A percentile compares a stretch with the other conserved stretches of the same genome.
These are phyloP conservation scores for Aquilaria malaccensis DNA, from an alignment of 345 rosid species.

Conservation along the genomic window DNA sequence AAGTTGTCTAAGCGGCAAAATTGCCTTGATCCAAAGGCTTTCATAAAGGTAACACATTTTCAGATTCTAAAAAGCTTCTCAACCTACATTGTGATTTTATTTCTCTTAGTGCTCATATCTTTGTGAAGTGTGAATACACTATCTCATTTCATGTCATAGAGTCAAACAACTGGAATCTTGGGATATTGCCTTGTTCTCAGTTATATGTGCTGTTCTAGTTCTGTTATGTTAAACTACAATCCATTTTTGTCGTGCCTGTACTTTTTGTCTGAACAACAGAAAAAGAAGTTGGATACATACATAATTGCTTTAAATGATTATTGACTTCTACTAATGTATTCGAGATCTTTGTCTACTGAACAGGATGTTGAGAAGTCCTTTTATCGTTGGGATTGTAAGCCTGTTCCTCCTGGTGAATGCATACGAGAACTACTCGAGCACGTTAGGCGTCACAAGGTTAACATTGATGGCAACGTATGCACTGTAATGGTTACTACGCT, in stretches of 20 bases:
- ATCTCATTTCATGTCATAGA: neutral
- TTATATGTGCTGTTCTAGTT: neutral
- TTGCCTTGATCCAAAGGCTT: constrained; percentile 64
- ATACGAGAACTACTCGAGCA: constrained; percentile 93
- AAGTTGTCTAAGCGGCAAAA: constrained; percentile 54
- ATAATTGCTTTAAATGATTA: neutral
- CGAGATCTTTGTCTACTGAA: neutral
- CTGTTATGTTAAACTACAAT: neutral
- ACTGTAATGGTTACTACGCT: constrained; percentile 96
- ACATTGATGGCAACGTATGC: constrained; percentile 90
- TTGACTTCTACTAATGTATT: no score
- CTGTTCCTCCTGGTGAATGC: constrained; percentile 90
- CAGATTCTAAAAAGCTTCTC: neutral
- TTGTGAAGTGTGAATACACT: neutral
- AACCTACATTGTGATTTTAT: no score
- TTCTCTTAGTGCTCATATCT: no score
- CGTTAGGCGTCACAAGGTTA: constrained; percentile 87
- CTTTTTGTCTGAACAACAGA: no score
- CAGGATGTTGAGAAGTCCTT: constrained; percentile 93
- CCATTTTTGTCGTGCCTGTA: no score
- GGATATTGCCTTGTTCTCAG: neutral
- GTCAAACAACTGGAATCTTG: no score
- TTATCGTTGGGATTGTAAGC: constrained; percentile 84
- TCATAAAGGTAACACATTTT: constrained; percentile 38
- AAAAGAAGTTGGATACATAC: no score